Base-by-base conservation (phyloP, 2,329 filamentous ascomycete species). In the Pseudocercospora macadamiae region DNA sequence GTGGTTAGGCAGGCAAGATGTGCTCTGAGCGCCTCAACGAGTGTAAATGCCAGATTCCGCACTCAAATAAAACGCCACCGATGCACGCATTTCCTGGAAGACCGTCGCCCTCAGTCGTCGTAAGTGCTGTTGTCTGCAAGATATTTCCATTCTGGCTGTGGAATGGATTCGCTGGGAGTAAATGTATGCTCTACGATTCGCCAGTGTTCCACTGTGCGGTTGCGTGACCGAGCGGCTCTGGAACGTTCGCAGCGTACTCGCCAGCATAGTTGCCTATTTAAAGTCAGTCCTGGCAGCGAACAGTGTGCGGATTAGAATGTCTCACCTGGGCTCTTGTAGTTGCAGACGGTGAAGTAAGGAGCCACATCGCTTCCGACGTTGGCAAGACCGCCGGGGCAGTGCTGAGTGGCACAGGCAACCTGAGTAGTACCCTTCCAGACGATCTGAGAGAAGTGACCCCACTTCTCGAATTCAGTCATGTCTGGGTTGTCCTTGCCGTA, bases 261-360 rank as follows among this genome's bases (percentile, higher is more conserved):
- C 78, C 79, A 12, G 66, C 76, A 54, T 81, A 78, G 76, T 88
- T 88, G 51, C 84, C 83, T 82, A 64, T 7, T 6, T 52, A 45
- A 18, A 26, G 44, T 51, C 4, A 61, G 55, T n/a, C n/a, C n/a
- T n/a, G n/a, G n/a, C n/a, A n/a, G n/a, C n/a, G n/a, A n/a, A n/a
- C n/a, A n/a, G n/a, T n/a, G n/a, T n/a, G n/a, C n/a, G n/a, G n/a
- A n/a, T n/a, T n/a, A n/a, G n/a, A n/a, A n/a, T n/a, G 12, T 55
- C 85, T 75, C 85, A 90, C 90, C 91, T 63, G 86, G 78, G 62
- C 86, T 82, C 66, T 78, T 79, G 80, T 96, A 96, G 83, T 96
- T 93, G 87, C 91, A 96, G 70, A 96, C 91, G 26, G 89, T 93
- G 80, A 86, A 91, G 77, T 84, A 86, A n/a, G 86, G 77, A 34